Conservation (phyloP, 1,284 basidiomycete species). For the Pyrrhoderma lamaoense region DNA sequence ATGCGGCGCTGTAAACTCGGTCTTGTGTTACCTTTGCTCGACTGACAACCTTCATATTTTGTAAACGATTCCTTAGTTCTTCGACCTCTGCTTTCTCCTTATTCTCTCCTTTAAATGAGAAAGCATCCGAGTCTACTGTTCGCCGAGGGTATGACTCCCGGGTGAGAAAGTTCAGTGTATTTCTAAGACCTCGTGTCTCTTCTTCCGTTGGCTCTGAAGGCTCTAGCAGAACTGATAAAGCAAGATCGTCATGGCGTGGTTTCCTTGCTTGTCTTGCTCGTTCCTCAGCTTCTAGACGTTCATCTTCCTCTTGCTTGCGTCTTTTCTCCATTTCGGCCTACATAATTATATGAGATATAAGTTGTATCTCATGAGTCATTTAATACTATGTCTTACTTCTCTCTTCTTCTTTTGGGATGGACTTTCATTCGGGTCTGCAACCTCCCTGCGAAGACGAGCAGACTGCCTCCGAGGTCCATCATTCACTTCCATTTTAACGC, state of each 20-base stretch:
- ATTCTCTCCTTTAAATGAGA: constrained; percentile 36
- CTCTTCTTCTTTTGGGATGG: constrained; percentile 54
- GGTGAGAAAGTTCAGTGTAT: constrained; percentile 35
- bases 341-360: too few relatives aligned
- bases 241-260: constrained; percentile 60
- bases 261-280: constrained; percentile 50
- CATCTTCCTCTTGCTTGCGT: constrained; percentile 48
- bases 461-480: constrained; percentile 55
- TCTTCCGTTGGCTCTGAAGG: constrained; percentile 40
- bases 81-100: constrained; percentile 39
- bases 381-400: constrained; percentile 45
- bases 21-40: constrained; percentile 71
- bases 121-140: constrained; percentile 42
- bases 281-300: constrained; percentile 53
- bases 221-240: constrained; percentile 40
- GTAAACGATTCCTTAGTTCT: constrained; percentile 46
- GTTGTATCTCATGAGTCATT: too few relatives aligned
- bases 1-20: constrained; percentile 65
- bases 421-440: constrained; percentile 52
- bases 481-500: constrained; percentile 40
- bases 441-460: constrained; percentile 43
- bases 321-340: constrained; percentile 42
- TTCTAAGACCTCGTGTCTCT: constrained; percentile 39
- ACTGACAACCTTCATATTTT: constrained; percentile 52
- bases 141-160: constrained; percentile 32